phyloP scores from a whole-genome alignment of 2,329 filamentous ascomycete genomes.

The Amesomyces nigricolor region DNA sequence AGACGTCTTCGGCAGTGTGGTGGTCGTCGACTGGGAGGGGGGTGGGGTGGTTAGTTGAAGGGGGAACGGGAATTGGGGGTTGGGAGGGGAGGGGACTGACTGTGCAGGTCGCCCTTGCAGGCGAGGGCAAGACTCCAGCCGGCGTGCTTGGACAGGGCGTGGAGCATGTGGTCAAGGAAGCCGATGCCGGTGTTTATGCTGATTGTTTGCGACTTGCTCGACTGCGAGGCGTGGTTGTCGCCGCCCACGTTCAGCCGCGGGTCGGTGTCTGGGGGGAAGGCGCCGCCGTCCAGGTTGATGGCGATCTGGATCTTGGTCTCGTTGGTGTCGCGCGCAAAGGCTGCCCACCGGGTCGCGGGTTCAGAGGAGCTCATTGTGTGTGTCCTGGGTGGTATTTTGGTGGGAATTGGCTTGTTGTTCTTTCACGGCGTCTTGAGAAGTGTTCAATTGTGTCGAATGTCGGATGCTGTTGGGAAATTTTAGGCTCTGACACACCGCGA shows the following conservation, averaged over 20 bases:
- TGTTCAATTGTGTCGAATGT: neutral
- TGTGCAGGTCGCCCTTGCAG: constrained; percentile 86
- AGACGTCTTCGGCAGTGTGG: constrained; percentile 94
- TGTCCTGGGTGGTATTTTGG: neutral
- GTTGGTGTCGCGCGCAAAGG: constrained; percentile 85
- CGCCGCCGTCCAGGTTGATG: constrained; percentile 87
- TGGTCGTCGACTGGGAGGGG: constrained; percentile 81
- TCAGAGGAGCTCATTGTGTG: constrained; percentile 26
- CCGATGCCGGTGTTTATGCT: constrained; percentile 89
- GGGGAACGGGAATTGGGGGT: neutral
- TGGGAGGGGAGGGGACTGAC: constrained; percentile 44
- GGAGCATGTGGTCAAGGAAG: constrained; percentile 98
- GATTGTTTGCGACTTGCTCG: constrained; percentile 79
- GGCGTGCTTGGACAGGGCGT: constrained; percentile 90
- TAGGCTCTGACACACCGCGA: constrained; percentile 10
- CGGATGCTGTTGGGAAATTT: constrained; percentile 1
- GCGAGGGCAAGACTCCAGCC: constrained; percentile 84
- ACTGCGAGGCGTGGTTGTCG: constrained; percentile 74
- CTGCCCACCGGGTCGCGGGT: constrained; percentile 58
- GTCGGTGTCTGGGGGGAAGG: constrained; percentile 61
- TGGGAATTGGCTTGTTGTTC: neutral
- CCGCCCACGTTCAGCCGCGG: constrained; percentile 45
- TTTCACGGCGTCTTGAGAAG: neutral
- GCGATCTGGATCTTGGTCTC: constrained; percentile 95
- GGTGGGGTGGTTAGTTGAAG: constrained; percentile 1